phyloP scores from a whole-genome alignment of 2,329 filamentous ascomycete genomes.

The Diaporthe sp. region DNA sequence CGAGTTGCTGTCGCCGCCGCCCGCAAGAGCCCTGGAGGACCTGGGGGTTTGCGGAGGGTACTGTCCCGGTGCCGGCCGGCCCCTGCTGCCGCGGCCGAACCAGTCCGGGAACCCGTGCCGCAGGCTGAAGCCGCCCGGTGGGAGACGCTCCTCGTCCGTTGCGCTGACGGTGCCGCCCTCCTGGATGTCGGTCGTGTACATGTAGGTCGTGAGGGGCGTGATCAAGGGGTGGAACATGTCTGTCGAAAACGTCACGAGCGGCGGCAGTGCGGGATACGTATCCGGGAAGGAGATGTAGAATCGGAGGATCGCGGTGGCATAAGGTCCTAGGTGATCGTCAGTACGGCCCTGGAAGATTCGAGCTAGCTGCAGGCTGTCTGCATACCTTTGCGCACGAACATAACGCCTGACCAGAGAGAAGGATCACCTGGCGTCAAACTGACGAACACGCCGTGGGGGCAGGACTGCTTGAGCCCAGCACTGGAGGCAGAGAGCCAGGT shows the following conservation, averaged over 20 bases:
- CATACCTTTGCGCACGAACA: conserved; percentile 90
- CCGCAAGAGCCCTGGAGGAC: conserved; percentile 41
- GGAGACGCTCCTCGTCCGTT: conserved; percentile 84
- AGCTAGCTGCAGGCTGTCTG: conserved; percentile 33
- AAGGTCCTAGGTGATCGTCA: conserved; percentile 75
- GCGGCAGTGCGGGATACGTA: conserved; percentile 83
- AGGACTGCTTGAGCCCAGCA: conserved; percentile 83
- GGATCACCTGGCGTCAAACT: conserved; percentile 86
- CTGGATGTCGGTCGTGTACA: conserved; percentile 85
- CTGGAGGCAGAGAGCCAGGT: conserved; percentile 59
- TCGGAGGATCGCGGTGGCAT: conserved; percentile 86
- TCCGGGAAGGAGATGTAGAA: conserved; percentile 92
- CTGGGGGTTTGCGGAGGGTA: conserved; percentile 45
- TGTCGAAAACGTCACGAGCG: conserved; percentile 88
- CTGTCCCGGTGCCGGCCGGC: conserved; percentile 48
- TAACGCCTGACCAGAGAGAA: conserved; percentile 87
- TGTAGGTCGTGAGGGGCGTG: conserved; percentile 93
- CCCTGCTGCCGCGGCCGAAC: conserved; percentile 76
- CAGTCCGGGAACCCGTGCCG: conserved; percentile 92
- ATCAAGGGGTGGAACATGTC: conserved; percentile 97
- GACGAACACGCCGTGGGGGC: conserved; percentile 89
- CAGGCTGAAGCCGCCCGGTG: conserved; percentile 91
- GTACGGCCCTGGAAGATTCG: conserved; percentile 34
- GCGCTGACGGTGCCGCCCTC: conserved; percentile 85
- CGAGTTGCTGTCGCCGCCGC: conserved; percentile 44